Evolutionary conservation across 2,329 filamentous ascomycete species (phyloP), one percentile per base, ranked within the genome.

Genomic region (Ophiostoma pallidulum): DNA sequence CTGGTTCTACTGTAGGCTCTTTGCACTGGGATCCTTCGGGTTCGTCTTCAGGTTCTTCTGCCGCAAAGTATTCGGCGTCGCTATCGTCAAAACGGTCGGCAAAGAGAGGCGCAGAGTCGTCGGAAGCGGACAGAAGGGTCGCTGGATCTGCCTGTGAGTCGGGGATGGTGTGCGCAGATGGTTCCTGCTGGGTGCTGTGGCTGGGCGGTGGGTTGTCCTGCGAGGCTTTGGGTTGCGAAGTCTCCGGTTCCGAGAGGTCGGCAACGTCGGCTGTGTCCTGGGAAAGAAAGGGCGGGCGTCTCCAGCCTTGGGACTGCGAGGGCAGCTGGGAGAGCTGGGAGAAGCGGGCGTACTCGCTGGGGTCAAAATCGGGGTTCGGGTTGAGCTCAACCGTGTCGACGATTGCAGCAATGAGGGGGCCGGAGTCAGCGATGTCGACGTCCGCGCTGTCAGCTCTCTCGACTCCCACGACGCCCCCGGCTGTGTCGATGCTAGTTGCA

Each of bases 131-230:
- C 12, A 22, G 35, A 44, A 37, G 20, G 13, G 28, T 18, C 28
- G 9, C 9, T 8, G 2, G n/a, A 16, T 20, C 41, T 5, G 12
- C 38, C 36, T 52, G 33, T 1, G 52, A 54, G 42, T 53, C 52
- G n/a, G 50, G 50, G n/a, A 55, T 50, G 4, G 48, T 51, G 18
- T 4, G 41, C 1, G 32, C 41, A 9, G 49, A 46, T 2, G 19
- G 28, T 7, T 19, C 20, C 2, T 29, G 18, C 10, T 36, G 18
- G 22, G 32, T 16, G 5, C 14, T 14, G 20, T 10, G 6, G 5
- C 12, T 12, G 31, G 31, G 13, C 4, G n/a, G n/a, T n/a, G 14
- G 31, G 14, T 33, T 33, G 31, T 8, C 14, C 14, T 33, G 12
- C 7, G 10, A 12, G 14, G 13, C 7, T 4, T 14, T n/a, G 31